These are phyloP conservation scores for Botrytis galanthina DNA, from an alignment of 2,329 filamentous ascomycete genomes.

Conservation along the genomic window DNA sequence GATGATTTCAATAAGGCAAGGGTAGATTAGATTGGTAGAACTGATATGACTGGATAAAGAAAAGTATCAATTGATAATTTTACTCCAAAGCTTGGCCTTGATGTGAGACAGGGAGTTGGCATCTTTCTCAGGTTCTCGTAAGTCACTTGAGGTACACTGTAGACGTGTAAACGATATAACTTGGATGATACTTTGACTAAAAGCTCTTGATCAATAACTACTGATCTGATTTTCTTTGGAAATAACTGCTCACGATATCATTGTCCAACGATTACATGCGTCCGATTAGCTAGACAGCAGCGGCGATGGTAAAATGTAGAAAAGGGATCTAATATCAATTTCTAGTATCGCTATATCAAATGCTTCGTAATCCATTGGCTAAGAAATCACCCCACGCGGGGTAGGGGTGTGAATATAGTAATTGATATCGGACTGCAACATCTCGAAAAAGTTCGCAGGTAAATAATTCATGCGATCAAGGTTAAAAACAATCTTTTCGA, in stretches of 20 bases:
- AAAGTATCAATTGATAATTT: background rate
- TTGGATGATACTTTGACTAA: background rate
- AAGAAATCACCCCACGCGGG: background rate
- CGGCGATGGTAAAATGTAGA: background rate
- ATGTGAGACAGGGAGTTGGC: too few species aligned
- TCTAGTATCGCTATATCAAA: background rate
- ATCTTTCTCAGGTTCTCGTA: background rate
- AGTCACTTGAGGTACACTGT: background rate
- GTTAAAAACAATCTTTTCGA: background rate
- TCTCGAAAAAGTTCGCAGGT: background rate
- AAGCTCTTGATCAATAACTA: background rate
- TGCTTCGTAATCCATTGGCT: conserved; percentile 5
- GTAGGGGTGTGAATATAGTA: background rate
- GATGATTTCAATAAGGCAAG: background rate
- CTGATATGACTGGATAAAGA: background rate
- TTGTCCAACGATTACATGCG: background rate
- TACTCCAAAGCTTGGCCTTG: background rate
- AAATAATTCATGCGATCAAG: background rate
- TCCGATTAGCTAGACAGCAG: background rate
- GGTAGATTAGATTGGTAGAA: conserved; percentile 9
- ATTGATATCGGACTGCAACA: background rate
- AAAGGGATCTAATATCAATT: background rate
- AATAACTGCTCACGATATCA: background rate
- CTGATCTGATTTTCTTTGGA: background rate
- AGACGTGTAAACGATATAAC: too few species aligned